Percentiles rank a stretch among this genome's conserved stretches.
Conservation (phyloP, 306 rosid genomes). For the Cicer arietinum region DNA sequence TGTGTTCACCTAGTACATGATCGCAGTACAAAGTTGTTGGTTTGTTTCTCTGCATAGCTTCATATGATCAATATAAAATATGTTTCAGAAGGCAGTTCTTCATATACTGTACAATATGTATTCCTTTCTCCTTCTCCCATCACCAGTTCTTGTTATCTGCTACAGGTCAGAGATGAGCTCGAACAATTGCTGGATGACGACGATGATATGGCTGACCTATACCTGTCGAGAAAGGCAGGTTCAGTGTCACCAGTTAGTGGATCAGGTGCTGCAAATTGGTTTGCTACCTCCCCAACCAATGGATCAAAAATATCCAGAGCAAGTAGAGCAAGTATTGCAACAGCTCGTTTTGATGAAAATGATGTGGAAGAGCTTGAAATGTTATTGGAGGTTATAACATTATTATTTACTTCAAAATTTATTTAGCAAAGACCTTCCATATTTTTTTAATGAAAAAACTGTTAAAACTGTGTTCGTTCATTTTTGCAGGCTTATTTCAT, state of each 20-base stretch:
- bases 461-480: slow-evolving; percentile 29
- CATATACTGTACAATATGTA: neutral
- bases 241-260: slow-evolving; percentile 77
- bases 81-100: neutral
- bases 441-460: neutral
- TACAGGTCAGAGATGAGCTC: slow-evolving; percentile 82
- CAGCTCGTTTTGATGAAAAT: slow-evolving; percentile 81
- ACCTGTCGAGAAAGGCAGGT: slow-evolving; percentile 82
- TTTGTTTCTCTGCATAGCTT: slow-evolving; percentile 22
- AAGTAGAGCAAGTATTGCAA: slow-evolving; percentile 51
- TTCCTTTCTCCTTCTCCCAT: slow-evolving; percentile 43
- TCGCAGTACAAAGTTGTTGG: neutral
- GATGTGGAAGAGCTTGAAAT: slow-evolving; percentile 96
- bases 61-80: slow-evolving; percentile 10
- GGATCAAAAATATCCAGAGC: slow-evolving; percentile 86
- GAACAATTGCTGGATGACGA: slow-evolving; percentile 95
- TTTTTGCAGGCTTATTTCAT: slow-evolving; percentile 89
- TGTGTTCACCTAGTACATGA: neutral
- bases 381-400: slow-evolving; percentile 77
- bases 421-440: slow-evolving; percentile 17
- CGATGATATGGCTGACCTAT: slow-evolving; percentile 96
- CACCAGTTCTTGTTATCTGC: slow-evolving; percentile 47
- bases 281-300: slow-evolving; percentile 73
- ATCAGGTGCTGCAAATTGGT: slow-evolving; percentile 70
- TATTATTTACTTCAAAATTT: slow-evolving; percentile 18